phyloP scores from a whole-genome alignment of 202 grass and related monocot species.

The Setaria viridis region DNA sequence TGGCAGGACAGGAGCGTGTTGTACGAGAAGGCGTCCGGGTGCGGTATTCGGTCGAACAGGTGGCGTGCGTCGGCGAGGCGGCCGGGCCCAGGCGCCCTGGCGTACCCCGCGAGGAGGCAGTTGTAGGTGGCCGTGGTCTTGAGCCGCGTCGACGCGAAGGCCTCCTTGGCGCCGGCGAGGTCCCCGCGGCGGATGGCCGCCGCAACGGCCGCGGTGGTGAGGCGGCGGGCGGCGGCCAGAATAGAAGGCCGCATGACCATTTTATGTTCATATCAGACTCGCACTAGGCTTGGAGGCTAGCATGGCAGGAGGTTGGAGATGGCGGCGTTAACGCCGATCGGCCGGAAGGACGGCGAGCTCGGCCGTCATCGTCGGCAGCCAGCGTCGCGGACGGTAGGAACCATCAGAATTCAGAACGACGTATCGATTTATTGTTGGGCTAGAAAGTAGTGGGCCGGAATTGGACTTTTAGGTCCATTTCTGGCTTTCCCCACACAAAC shows the following conservation, averaged over 20 bases:
- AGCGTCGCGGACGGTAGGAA: background rate
- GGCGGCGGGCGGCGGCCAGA: slow-evolving; percentile 6
- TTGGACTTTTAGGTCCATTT: background rate
- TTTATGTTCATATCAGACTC: background rate
- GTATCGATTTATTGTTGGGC: too few species aligned
- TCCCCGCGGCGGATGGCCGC: slow-evolving; percentile 40
- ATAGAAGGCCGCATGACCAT: slow-evolving; percentile 35
- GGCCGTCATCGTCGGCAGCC: background rate
- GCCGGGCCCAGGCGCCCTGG: background rate
- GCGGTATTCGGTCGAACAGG: slow-evolving; percentile 49
- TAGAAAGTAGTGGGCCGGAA: background rate
- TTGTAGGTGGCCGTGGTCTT: slow-evolving; percentile 52
- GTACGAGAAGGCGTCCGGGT: slow-evolving; percentile 56
- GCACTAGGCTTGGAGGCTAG: background rate
- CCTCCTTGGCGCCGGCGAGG: slow-evolving; percentile 34
- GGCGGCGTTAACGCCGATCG: background rate
- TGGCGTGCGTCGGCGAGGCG: slow-evolving; percentile 36
- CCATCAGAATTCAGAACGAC: too few species aligned
- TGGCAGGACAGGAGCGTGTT: slow-evolving; percentile 67
- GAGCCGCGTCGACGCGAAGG: slow-evolving; percentile 10
- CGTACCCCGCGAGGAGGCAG: slow-evolving; percentile 51
- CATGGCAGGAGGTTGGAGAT: background rate
- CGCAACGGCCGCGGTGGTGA: slow-evolving; percentile 49
- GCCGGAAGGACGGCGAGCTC: background rate
- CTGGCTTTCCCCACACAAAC: background rate